Base-by-base conservation (phyloP, 495 filamentous ascomycete species). In the Chlorociboria aeruginascens region DNA sequence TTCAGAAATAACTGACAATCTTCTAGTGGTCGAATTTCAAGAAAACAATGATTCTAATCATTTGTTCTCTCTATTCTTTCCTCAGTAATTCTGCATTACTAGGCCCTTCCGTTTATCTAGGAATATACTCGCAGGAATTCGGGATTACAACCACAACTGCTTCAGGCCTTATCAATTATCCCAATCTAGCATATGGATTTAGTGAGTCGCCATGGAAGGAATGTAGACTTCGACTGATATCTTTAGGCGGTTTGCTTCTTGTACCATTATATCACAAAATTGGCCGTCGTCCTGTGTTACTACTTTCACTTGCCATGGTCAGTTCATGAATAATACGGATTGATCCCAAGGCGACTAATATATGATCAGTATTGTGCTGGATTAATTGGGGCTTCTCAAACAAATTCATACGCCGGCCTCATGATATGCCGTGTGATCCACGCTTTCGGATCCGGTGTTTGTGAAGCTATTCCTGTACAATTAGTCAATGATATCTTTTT, bases 401-500 rank as follows among this genome's bases (percentile, higher is more conserved):
- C 70, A 25, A 76, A 61, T 6, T 70, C 66, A 0, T 82, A 68
- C 39, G 53, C 50, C 12, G 69, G 66, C 0, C 56, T 81, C 20
- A 80, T 82, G 76, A 65, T 69, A 32, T 65, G 67, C 4, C 64
- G 78, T 10, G 61, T 79, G 6, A 64, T 81, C 14, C 74, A 78
- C 52, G 62, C 63, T 35, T 74, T 82, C 33, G 74, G 74, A 6
- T 73, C 74, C 13, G 71, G 67, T 8, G 73, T 82, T 17, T 82
- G 77, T 58, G 78, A 81, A 48, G 76, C 77, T 14, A 56, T 80
- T 2, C 77, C 77, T 0, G 77, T 82, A 4, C 77, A 81, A 52
- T 54, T 82, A 4, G 77, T 80, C 7, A 82, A 82, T 50, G 78
- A 82, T 50, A 77, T 82, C 46, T 82, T 82, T 61, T 82, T 74